Evolutionary conservation across 2,329 filamentous ascomycete species (phyloP), one percentile per base, ranked within the genome.

Genomic region (Venturia oleaginea): DNA sequence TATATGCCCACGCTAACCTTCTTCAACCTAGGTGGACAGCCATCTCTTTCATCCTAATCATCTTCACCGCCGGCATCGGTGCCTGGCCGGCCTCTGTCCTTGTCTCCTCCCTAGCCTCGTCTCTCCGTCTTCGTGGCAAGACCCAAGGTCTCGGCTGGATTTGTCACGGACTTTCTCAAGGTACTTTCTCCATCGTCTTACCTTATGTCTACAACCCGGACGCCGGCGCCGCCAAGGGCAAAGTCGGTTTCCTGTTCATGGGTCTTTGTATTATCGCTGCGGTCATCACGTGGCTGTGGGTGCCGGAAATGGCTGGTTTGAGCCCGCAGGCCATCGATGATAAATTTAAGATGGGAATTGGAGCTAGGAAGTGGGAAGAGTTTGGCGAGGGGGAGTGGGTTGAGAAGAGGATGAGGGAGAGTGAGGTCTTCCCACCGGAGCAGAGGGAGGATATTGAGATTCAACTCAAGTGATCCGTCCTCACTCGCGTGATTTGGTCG

Each of bases 221-320:
- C 63, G 68, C 74, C n/a, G 78, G 75, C 0, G 72, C 77, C 46
- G 70, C 79, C 0, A 68, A 73, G 6, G 77, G 73, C 0, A 79
- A 78, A 66, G 75, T 74, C 0, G 78, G 75, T 0, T 79, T 79
- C 64, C 72, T 78, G 5, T 79, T 75, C 66, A 69, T 71, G 13
- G 76, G 68, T 0, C 67, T 75, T n/a, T 75, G 72, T 66, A 6
- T 74, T 0, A 2, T 76, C 0, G 72, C 74, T 22, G 70, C 76
- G 2, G 64, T 72, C 1, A 57, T 78, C 0, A 76, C 78, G 0
- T 85, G 76, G 73, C 71, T 76, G 13, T 73, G 74, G 42, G 72
- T 85, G 0, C 83, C 83, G 0, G 83, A 86, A 69, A 84, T 83
- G 73, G 80, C 79, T 70, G 79, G 79, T 4, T 71, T 80, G 24